Evolutionary conservation across 2,329 filamentous ascomycete species (phyloP), one percentile per base, ranked within the genome.

Genomic region (Elsinoe batatas): DNA sequence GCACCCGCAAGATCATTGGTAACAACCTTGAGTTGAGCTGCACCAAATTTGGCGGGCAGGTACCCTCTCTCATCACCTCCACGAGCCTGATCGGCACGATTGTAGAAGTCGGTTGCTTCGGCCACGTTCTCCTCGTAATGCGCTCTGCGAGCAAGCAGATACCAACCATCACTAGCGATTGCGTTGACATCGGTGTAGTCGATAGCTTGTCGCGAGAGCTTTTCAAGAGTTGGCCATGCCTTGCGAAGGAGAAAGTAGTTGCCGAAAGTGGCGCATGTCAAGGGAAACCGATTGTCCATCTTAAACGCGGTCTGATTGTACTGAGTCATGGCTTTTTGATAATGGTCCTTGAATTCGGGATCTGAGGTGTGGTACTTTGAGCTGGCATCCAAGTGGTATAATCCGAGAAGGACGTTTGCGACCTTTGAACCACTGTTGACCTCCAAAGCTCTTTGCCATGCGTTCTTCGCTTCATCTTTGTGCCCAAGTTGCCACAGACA

Each of bases 121-220:
- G 84, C 78, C 5, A 81, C 72, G 57, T 96, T 84, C 40, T 86
- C 85, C 57, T 83, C 80, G 62, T 89, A 88, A 67, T 98, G 93
- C 60, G 91, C 88, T 68, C 95, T 96, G 58, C 91, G 80, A 26
- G 90, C 93, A 38, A 97, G 80, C 7, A 97, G 74, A 71, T 96
- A 98, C 91, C 91, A 97, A 35, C 93, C 94, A 67, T 98, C 94
- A 71, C 91, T 95, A 20, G 91, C 91, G 68, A 97, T 89, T 3
- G 91, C 88, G 68, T 95, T 95, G 63, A 97, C 88, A 67, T 98
- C 93, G 2, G 93, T 97, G 64, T 88, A 85, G 65, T 96, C 89
- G 60, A 98, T 96, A 5, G 93, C 91, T 69, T 93, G 93, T 68
- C 91, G 87, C 6, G 91, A 88, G 15, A 98, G 78, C 17, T 84